Percentiles rank a stretch among this genome's conserved stretches.
phyloP scores from a whole-genome alignment of 2,329 filamentous ascomycete genomes.

The Trichoderma atroviride region DNA sequence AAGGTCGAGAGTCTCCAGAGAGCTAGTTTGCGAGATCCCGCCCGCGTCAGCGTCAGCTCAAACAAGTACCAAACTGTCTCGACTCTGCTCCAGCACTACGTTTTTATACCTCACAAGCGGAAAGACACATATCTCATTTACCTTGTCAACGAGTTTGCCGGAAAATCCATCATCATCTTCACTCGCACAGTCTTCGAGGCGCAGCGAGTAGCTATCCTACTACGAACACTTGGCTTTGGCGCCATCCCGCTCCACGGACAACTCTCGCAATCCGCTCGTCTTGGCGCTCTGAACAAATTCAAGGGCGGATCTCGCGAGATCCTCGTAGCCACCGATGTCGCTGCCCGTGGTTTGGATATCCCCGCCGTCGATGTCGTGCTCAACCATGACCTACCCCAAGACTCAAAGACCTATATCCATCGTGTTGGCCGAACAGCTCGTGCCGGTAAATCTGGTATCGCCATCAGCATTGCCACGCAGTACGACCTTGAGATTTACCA shows the following conservation, averaged over 20 bases:
- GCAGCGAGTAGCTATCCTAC: conserved; percentile 79
- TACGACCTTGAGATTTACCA: conserved; percentile 82
- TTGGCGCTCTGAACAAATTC: conserved; percentile 91
- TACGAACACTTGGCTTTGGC: conserved; percentile 82
- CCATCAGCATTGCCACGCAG: conserved; percentile 81
- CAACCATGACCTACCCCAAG: conserved; percentile 81
- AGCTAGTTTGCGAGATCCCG: conserved; percentile 81
- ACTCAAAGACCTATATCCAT: conserved; percentile 90
- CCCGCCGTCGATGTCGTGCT: conserved; percentile 86
- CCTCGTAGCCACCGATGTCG: conserved; percentile 91
- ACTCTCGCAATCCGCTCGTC: conserved; percentile 80
- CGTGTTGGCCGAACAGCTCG: conserved; percentile 85
- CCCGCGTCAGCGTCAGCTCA: conserved; percentile 78
- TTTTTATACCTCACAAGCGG: conserved; percentile 82
- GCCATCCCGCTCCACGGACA: conserved; percentile 94
- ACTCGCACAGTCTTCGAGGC: conserved; percentile 90
- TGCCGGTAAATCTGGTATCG: conserved; percentile 81
- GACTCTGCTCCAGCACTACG: conserved; percentile 81
- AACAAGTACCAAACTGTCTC: conserved; percentile 91
- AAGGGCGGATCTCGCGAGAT: conserved; percentile 78
- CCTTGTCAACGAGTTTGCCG: conserved; percentile 81
- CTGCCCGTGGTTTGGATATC: conserved; percentile 88
- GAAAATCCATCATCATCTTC: conserved; percentile 88
- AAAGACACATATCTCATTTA: conserved; percentile 92
- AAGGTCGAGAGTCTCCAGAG: conserved; percentile 93